Evolutionary conservation across 2,329 filamentous ascomycete species (phyloP).

Genomic region (Blastomyces percursus): DNA sequence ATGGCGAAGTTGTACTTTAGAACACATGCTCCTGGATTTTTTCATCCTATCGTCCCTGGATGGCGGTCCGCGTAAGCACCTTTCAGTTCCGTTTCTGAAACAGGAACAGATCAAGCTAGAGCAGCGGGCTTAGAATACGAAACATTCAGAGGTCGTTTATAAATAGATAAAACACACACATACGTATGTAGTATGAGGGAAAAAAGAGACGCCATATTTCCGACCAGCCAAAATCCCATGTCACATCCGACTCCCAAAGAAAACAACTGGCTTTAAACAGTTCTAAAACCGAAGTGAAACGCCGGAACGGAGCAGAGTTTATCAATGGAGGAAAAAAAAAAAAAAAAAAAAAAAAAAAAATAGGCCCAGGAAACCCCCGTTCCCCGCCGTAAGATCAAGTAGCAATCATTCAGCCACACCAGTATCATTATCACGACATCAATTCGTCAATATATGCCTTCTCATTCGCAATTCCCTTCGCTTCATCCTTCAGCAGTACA

Average conservation of each 20-base stretch:
- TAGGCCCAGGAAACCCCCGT: not conserved
- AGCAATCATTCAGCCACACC: not conserved
- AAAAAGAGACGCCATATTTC: not conserved
- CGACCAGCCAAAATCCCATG: not conserved
- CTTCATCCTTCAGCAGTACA: conserved; percentile 63
- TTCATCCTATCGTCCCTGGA: not conserved
- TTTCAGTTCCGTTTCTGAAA: not conserved
- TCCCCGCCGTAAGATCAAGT: not conserved
- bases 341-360: no score
- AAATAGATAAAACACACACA: not conserved
- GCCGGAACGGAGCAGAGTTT: not conserved
- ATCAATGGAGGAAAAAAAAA: not conserved
- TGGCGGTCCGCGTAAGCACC: not conserved
- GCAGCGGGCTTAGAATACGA: no score
- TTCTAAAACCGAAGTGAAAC: not conserved
- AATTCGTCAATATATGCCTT: conserved; percentile 63
- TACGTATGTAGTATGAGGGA: not conserved
- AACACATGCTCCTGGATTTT: not conserved
- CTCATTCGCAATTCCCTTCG: conserved; percentile 40
- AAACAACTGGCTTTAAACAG: not conserved
- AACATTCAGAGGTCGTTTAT: not conserved
- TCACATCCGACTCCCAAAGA: not conserved
- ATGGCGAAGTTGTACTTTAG: not conserved
- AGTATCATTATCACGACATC: conserved; percentile 10
- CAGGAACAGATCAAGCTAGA: not conserved